A percentile compares a stretch with the other conserved stretches of the same genome.
phyloP scores from a whole-genome alignment of 345 rosid genomes.

The Gossypium longicalyx region DNA sequence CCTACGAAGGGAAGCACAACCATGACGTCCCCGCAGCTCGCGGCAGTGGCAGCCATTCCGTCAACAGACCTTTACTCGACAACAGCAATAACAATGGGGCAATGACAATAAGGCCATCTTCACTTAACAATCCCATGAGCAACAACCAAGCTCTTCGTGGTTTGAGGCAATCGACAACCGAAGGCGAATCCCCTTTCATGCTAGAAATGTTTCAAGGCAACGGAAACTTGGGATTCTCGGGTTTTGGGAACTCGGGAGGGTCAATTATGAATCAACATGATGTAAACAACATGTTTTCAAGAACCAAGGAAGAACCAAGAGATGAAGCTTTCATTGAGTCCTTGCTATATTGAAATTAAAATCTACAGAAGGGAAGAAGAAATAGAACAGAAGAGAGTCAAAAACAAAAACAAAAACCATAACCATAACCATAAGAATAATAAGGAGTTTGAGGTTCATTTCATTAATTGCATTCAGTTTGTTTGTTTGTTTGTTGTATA shows the following conservation, averaged over 20 bases:
- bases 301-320: slow-evolving; percentile 56
- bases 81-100: slow-evolving; percentile 18
- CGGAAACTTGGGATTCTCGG: slow-evolving; percentile 35
- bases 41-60: slow-evolving; percentile 48
- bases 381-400: background rate
- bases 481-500: slow-evolving; percentile 29
- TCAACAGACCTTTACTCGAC: slow-evolving; percentile 31
- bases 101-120: slow-evolving; percentile 32
- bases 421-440: slow-evolving; percentile 6
- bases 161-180: slow-evolving; percentile 23
- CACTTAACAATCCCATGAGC: slow-evolving; percentile 16
- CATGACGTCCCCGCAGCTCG: slow-evolving; percentile 85
- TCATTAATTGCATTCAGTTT: slow-evolving; percentile 26
- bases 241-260: slow-evolving; percentile 36
- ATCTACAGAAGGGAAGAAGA: background rate
- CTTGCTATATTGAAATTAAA: slow-evolving; percentile 30
- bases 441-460: slow-evolving; percentile 17
- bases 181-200: slow-evolving; percentile 34
- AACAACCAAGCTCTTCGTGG: slow-evolving; percentile 23
- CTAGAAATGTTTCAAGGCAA: slow-evolving; percentile 45
- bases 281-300: slow-evolving; percentile 24
- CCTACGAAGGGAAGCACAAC: slow-evolving; percentile 94
- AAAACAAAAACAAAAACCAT: background rate
- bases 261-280: slow-evolving; percentile 35
- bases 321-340: slow-evolving; percentile 56